These are phyloP conservation scores for Xylariaceae sp. DNA, from an alignment of 2,329 filamentous ascomycete genomes.

Conservation along the genomic window DNA sequence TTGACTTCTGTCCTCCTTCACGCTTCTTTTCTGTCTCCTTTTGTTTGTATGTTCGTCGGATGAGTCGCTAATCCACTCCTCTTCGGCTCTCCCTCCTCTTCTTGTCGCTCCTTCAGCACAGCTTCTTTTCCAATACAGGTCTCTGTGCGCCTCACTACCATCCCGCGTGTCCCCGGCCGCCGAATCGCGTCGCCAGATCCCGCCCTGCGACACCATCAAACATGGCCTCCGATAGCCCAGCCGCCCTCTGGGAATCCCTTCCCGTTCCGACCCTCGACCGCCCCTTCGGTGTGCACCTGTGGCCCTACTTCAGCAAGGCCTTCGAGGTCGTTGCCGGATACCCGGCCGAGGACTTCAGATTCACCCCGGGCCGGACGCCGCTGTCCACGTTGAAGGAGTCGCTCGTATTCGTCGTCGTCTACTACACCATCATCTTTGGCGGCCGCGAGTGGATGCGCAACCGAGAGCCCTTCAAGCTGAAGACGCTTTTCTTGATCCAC, in stretches of 20 bases:
- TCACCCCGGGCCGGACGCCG: slow-evolving; percentile 72
- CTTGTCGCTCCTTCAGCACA: slow-evolving; percentile 34
- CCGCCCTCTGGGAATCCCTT: slow-evolving; percentile 46
- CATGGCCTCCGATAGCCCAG: slow-evolving; percentile 25
- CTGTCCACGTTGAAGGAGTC: slow-evolving; percentile 87
- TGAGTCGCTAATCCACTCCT: slow-evolving; percentile 13
- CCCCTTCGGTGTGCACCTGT: slow-evolving; percentile 84
- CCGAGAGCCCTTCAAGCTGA: slow-evolving; percentile 77
- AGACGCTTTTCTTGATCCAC: slow-evolving; percentile 86
- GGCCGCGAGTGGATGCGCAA: slow-evolving; percentile 89
- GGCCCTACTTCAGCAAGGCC: slow-evolving; percentile 88
- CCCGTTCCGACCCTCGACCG: slow-evolving; percentile 77
- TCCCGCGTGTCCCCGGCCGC: slow-evolving; percentile 1
- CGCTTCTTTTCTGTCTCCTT: slow-evolving; percentile 24
- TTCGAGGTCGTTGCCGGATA: slow-evolving; percentile 74
- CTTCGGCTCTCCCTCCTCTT: slow-evolving; percentile 12
- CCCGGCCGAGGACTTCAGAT: slow-evolving; percentile 77
- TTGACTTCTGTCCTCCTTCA: slow-evolving; percentile 18
- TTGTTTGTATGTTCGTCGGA: slow-evolving; percentile 12
- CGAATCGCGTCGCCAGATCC: slow-evolving; percentile 1
- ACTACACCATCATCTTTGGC: slow-evolving; percentile 91
- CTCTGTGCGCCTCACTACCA: not conserved
- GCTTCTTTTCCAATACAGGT: slow-evolving; percentile 11
- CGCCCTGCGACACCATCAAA: slow-evolving; percentile 3
- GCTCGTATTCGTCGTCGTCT: slow-evolving; percentile 70